Evolutionary conservation across 805 yeast genomes (phyloP), one percentile per base, ranked within the genome.

Genomic region (Komagataella kurtzmanii): DNA sequence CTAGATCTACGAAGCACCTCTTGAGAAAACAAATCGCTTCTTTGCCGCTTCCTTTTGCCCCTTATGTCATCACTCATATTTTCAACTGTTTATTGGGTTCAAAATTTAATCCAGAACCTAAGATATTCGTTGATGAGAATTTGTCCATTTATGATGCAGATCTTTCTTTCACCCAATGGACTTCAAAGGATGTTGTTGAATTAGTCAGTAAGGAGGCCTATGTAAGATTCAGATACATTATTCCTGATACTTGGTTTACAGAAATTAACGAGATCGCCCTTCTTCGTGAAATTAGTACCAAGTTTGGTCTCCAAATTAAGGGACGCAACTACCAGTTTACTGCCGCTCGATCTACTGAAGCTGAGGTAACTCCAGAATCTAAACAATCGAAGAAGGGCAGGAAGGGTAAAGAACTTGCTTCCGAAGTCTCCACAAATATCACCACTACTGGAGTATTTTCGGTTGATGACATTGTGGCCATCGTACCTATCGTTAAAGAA

Each of bases 241-340:
- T 88, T 46, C 71, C 81, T 1, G 63, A 60, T 0, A 65, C 71
- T 49, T 83, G 88, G 85, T 50, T 65, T 36, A 53, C 57, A 10
- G 58, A 65, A 1, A 54, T 76, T 44, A 64, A 62, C 24, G 65
- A 71, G 3, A 54, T 70, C 18, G 79, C 76, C 50, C 56, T 65
- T 43, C 71, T 88, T 59, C 81, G 90, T 68, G 85, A 83, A 57
- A 73, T 89, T 56, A 81, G 96, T 8, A 59, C 71, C 51, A 85
- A 86, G 66, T 79, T 82, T 58, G 98, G 98, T 67, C 79, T 91
- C 51, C 99, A 93, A 71, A 83, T 96, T 86, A 68, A 72, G 54
- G 71, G 76, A 8, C 74, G 68, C 55, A 61, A 68, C 8, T 81
- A 78, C 61, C 68, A 64, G 10, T 78, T 79, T 63, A 72, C 78